Evolutionary conservation across 805 yeast species (phyloP).

Genomic region (Ogataea kodamae): DNA sequence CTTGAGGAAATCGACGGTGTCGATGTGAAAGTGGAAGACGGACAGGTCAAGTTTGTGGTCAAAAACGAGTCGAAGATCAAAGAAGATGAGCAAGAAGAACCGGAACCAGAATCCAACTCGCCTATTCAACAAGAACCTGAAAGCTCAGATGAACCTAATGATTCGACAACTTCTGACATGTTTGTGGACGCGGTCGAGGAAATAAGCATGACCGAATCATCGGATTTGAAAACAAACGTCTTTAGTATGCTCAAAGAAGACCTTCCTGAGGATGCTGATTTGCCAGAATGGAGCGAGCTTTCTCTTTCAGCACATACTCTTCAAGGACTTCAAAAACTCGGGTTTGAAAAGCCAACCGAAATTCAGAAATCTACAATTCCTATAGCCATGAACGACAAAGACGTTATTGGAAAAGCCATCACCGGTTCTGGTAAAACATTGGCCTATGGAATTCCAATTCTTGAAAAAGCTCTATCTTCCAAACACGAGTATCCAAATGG

Average conservation of each 20-base stretch:
- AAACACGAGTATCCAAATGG: conserved; percentile 54
- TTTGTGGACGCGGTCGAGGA: conserved; percentile 11
- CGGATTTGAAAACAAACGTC: conserved; percentile 15
- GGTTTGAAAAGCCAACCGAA: conserved; percentile 72
- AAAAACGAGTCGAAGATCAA: conserved; percentile 31
- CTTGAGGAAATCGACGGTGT: conserved; percentile 94
- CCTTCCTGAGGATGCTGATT: conserved; percentile 35
- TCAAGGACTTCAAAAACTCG: conserved; percentile 56
- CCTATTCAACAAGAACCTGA: conserved; percentile 22
- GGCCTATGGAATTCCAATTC: conserved; percentile 90
- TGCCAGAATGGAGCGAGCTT: conserved; percentile 58
- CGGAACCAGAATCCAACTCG: conserved; percentile 21
- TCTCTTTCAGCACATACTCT: conserved; percentile 53
- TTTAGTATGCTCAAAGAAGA: conserved; percentile 14
- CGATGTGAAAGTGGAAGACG: conserved; percentile 69
- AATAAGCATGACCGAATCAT: conserved; percentile 8
- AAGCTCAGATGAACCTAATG: neutral
- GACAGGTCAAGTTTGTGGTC: conserved; percentile 57
- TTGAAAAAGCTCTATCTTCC: conserved; percentile 55
- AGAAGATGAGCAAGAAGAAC: conserved; percentile 21
- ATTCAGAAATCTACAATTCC: conserved; percentile 81
- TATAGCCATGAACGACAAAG: conserved; percentile 63
- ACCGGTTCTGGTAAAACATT: conserved; percentile 98
- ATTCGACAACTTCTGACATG: conserved; percentile 7
- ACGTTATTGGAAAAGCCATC: conserved; percentile 92